Evolutionary conservation across 2,329 filamentous ascomycete genomes (phyloP), one percentile per base, ranked within the genome.

Genomic region (Colletotrichum simmondsii): DNA sequence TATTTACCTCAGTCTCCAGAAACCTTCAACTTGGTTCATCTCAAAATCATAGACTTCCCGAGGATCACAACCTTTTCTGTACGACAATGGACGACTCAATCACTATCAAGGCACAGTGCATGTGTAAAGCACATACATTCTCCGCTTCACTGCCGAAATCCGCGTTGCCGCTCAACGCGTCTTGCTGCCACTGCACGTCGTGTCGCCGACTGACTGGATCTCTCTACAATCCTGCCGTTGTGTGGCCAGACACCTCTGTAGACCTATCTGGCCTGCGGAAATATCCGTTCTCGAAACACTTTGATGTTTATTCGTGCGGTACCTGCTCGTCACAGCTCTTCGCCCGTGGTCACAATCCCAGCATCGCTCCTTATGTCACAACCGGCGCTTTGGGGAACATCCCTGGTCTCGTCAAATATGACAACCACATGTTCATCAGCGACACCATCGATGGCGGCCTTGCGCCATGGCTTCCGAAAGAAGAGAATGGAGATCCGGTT

Each of bases 391-490:
- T 87, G 42, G 64, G 67, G 0, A 84, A 85, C 54, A 63, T 78
- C 1, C 73, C 76, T 0, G 75, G 77, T 7, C 56, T 87, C 8
- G 63, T 87, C 28, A 74, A 75, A 12, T 79, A 82, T 49, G 74
- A 62, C 0, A 71, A 81, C 2, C 85, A 88, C 67, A 83, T 86
- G 3, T 88, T 84, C 69, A 79, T 89, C 0, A 82, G 78, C 1
- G 87, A 90, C 68, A 90, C 88, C 0, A 32, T 81, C 1, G 88
- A 91, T 75, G 88, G 88, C 2, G 88, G 89, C 0, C 82, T 87
- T 1, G 83, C 83, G 2, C 76, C 82, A 1, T 90, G 86, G 86
- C 75, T 89, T 5, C 80, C 79, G 28, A 75, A 79, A 7, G 65
- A 78, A 0, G 66, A 74, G 1, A 78, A 81, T 56, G 81, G 80